A percentile compares a stretch with the other conserved stretches of the same genome.
Evolutionary conservation across 805 yeast genomes (phyloP).

Genomic region (Candida sithepensis): DNA sequence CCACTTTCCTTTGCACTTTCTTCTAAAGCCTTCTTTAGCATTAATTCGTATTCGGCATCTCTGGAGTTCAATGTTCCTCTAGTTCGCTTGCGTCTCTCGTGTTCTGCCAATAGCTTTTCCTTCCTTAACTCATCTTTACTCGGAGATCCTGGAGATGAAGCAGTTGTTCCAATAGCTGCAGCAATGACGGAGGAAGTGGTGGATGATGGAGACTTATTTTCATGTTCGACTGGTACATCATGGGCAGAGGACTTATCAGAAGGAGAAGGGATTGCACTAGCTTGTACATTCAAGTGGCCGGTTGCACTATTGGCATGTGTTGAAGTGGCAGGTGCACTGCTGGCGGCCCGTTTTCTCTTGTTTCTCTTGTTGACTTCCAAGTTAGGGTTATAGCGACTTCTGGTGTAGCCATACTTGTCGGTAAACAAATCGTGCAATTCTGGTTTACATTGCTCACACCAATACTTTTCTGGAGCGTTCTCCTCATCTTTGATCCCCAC

Average conservation of each 20-base stretch:
- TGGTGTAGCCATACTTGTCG: constrained; percentile 44
- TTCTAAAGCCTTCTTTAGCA: constrained; percentile 44
- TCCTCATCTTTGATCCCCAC: constrained; percentile 76
- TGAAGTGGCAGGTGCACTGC: constrained; percentile 1
- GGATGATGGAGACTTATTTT: neutral
- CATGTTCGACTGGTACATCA: neutral
- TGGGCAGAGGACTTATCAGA: neutral
- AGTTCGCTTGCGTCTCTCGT: constrained; percentile 23
- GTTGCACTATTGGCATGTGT: neutral
- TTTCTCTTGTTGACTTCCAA: constrained; percentile 27
- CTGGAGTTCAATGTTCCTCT: constrained; percentile 23
- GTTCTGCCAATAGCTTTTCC: constrained; percentile 14
- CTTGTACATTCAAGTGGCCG: neutral
- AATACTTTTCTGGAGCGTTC: constrained; percentile 86
- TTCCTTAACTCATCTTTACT: constrained; percentile 12
- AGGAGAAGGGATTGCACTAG: neutral
- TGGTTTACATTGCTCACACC: constrained; percentile 92
- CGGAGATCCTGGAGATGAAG: constrained; percentile 2
- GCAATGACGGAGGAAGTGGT: neutral
- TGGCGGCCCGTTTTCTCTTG: constrained; percentile 27
- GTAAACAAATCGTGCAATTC: constrained; percentile 62
- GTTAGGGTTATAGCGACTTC: constrained; percentile 47
- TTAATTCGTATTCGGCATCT: constrained; percentile 34
- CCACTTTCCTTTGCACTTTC: constrained; percentile 55
- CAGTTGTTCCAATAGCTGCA: neutral